phyloP scores from a whole-genome alignment of 1,284 basidiomycete genomes.

The Ganoderma leucocontextum region DNA sequence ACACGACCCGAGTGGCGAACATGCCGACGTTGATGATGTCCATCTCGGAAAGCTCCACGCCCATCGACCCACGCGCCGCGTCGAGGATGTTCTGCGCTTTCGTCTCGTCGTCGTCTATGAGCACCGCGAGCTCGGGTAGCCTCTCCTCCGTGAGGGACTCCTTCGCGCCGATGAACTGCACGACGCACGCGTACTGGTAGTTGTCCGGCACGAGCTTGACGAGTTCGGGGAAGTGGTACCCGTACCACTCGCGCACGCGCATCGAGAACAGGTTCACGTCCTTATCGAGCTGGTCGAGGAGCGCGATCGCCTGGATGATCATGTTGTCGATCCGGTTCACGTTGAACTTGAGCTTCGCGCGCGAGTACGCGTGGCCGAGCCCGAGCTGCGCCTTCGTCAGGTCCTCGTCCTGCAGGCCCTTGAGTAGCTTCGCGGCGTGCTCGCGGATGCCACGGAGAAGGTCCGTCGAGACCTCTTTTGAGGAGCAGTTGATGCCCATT shows the following conservation, averaged over 20 bases:
- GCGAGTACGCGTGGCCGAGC: conserved; percentile 97
- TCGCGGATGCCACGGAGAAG: conserved; percentile 94
- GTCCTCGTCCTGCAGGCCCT: conserved; percentile 90
- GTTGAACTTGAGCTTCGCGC: conserved; percentile 99
- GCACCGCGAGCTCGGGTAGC: conserved; percentile 82
- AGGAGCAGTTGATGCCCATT: conserved; percentile 85
- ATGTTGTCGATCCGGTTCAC: conserved; percentile 99
- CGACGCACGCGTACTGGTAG: conserved; percentile 91
- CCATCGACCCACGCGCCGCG: conserved; percentile 95
- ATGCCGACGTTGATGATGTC: conserved; percentile 97
- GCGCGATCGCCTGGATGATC: conserved; percentile 99
- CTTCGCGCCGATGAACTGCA: conserved; percentile 93
- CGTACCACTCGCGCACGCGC: conserved; percentile 99
- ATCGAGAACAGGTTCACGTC: conserved; percentile 99
- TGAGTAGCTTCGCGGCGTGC: conserved; percentile 92
- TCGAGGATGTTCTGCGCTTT: conserved; percentile 95
- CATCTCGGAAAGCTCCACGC: conserved; percentile 90
- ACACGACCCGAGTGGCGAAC: conserved; percentile 92
- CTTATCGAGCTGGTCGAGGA: conserved; percentile 99
- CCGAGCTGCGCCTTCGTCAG: conserved; percentile 94
- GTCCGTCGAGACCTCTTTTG: conserved; percentile 88
- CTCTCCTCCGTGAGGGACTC: conserved; percentile 79
- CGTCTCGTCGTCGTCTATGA: conserved; percentile 89
- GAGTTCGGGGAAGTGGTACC: conserved; percentile 99
- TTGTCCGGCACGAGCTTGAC: conserved; percentile 95